These are phyloP conservation scores for Amanita pallidorosea DNA, from an alignment of 768 basidiomycete genomes.

Conservation along the genomic window DNA sequence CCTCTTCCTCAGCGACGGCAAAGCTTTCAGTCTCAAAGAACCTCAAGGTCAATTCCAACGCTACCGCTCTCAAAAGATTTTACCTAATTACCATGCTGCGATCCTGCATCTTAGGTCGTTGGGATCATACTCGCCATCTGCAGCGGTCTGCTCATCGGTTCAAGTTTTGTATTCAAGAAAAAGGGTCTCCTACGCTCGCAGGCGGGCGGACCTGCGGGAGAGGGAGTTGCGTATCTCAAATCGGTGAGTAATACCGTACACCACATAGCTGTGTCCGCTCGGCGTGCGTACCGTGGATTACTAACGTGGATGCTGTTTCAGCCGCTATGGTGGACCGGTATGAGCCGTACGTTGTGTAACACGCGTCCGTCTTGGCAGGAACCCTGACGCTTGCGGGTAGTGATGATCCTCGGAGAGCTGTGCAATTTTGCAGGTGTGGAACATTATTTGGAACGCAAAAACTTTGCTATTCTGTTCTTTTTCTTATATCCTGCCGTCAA, in stretches of 20 bases:
- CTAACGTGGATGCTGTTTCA: conserved; percentile 14
- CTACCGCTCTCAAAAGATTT: not conserved
- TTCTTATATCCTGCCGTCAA: not conserved
- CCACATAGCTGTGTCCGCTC: not conserved
- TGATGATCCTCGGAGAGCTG: conserved; percentile 89
- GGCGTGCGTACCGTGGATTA: not conserved
- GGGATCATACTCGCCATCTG: conserved; percentile 66
- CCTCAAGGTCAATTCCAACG: conserved; percentile 34
- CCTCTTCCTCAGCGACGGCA: conserved; percentile 25
- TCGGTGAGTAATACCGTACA: conserved; percentile 53
- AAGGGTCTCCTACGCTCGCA: conserved; percentile 77
- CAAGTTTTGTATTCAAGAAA: conserved; percentile 97
- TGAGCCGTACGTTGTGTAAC: conserved; percentile 50
- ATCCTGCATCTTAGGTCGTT: conserved; percentile 30
- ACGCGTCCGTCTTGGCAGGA: conserved; percentile 2
- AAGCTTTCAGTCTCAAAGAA: conserved; percentile 29
- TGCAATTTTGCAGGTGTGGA: conserved; percentile 77
- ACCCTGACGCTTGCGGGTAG: conserved; percentile 18
- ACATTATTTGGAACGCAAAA: conserved; percentile 17
- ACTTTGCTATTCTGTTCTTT: not conserved
- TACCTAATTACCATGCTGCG: not conserved
- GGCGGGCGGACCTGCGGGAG: conserved; percentile 68
- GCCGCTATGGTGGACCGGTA: conserved; percentile 91
- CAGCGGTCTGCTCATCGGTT: conserved; percentile 85
- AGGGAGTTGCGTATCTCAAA: conserved; percentile 93